Evolutionary conservation across 306 rosid species (phyloP), one percentile per base, ranked within the genome.

Genomic region (Pterocarpus santalinus): DNA sequence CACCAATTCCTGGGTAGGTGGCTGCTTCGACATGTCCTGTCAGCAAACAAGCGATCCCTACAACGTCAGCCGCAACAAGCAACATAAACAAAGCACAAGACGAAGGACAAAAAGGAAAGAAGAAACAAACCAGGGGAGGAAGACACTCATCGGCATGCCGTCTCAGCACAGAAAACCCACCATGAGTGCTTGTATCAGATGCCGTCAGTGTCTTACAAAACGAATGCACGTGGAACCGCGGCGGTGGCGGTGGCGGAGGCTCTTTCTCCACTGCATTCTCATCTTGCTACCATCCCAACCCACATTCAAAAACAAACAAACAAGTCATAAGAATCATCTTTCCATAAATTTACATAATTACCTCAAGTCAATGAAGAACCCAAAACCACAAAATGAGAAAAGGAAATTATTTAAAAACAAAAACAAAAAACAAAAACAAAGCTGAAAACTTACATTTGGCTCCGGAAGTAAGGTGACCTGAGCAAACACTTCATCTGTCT

Each of bases 111-210:
- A 55, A 65, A 33, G 28, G 35, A 1, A 7, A 73, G 70, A 62
- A 35, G 34, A 79, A 49, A 77, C 94, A 52, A 81, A 92, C 98
- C 94, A 94, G 87, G 4, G 89, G 94, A 4, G 98, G 98, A 85
- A 94, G 95, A 61, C 98, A 94, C 69, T 94, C 98, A 74, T 92
- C 98, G 1, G 98, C 98, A 81, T 94, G 98, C 22, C 98, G 90
- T 69, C 95, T 89, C 71, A 94, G 86, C 41, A 94, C 98, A 0
- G 98, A 94, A 83, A 94, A 94, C 33, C 98, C 98, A 44, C 98
- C 98, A 57, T 94, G 98, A 28, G 98, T 94, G 78, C 98, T 94
- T 2, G 98, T 94, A 83, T 94, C 98, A 0, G 98, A 94, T 9
- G 98, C 98, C 11, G 98, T 92, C 73, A 94, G 83, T 9, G 98